Conservation (phyloP, 1,284 basidiomycete genomes). For the Ganoderma leucocontextum region DNA sequence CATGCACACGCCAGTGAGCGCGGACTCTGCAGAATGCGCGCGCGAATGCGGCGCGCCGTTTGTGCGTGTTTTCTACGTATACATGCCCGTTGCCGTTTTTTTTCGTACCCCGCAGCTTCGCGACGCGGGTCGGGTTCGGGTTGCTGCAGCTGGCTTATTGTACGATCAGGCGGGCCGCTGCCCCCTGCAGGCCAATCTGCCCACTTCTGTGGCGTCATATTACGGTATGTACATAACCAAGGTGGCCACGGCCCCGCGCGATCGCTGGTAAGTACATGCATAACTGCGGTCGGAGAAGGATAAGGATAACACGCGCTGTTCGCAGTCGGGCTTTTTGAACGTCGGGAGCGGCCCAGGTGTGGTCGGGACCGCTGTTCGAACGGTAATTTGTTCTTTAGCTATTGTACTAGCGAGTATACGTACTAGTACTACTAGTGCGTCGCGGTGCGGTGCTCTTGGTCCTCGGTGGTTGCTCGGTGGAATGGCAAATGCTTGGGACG, state of each 20-base stretch:
- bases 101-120: not conserved
- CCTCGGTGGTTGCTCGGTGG: too few relatives aligned
- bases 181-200: not conserved
- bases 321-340: not conserved
- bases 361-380: not conserved
- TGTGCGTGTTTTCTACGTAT: not conserved
- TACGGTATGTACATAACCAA: not conserved
- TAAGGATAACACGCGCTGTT: not conserved
- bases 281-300: not conserved
- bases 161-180: not conserved
- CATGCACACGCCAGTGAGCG: too few relatives aligned
- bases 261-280: not conserved
- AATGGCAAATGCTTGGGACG: too few relatives aligned
- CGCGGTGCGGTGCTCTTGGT: not conserved
- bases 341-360: not conserved
- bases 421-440: too few relatives aligned
- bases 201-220: not conserved
- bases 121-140: not conserved
- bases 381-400: too few relatives aligned
- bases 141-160: not conserved
- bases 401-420: too few relatives aligned
- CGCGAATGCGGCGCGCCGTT: not conserved
- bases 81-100: not conserved
- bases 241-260: not conserved
- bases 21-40: not conserved